These are phyloP conservation scores for Melampsora abietis-canadensis DNA, from an alignment of 1,284 basidiomycete species.

Conservation along the genomic window DNA sequence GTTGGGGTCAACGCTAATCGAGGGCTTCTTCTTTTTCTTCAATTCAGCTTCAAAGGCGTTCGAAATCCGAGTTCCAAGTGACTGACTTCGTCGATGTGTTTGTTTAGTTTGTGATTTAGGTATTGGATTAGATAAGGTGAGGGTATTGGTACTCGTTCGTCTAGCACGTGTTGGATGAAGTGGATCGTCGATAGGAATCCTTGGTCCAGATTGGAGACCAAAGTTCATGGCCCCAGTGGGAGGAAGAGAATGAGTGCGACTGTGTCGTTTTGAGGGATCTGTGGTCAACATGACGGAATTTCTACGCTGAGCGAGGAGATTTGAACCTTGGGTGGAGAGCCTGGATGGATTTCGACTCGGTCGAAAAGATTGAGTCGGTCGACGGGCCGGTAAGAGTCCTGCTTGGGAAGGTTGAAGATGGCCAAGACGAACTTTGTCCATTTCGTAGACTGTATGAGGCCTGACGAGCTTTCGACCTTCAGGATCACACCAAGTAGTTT, in stretches of 20 bases:
- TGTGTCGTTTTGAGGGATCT: neutral
- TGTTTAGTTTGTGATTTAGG: neutral
- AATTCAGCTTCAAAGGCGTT: neutral
- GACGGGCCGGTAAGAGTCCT: neutral
- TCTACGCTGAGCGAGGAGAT: too few relatives aligned
- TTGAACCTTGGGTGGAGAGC: too few relatives aligned
- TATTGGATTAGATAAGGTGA: neutral
- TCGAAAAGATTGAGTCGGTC: conserved; percentile 3
- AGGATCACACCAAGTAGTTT: conserved; percentile 28
- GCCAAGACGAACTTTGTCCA: neutral
- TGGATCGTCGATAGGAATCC: too few relatives aligned
- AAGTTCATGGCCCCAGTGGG: neutral
- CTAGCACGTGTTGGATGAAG: neutral
- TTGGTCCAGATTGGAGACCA: too few relatives aligned
- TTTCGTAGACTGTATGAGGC: conserved; percentile 36
- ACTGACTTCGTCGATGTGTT: neutral
- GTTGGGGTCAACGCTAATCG: neutral
- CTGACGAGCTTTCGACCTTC: conserved; percentile 26
- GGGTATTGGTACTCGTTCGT: neutral
- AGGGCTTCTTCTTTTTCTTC: neutral
- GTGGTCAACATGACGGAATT: too few relatives aligned
- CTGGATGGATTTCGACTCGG: neutral
- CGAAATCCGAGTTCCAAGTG: neutral
- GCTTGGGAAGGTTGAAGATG: conserved; percentile 21
- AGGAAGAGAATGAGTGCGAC: neutral